Conservation (phyloP, 805 yeast species). For the Metschnikowia reukaufii region DNA sequence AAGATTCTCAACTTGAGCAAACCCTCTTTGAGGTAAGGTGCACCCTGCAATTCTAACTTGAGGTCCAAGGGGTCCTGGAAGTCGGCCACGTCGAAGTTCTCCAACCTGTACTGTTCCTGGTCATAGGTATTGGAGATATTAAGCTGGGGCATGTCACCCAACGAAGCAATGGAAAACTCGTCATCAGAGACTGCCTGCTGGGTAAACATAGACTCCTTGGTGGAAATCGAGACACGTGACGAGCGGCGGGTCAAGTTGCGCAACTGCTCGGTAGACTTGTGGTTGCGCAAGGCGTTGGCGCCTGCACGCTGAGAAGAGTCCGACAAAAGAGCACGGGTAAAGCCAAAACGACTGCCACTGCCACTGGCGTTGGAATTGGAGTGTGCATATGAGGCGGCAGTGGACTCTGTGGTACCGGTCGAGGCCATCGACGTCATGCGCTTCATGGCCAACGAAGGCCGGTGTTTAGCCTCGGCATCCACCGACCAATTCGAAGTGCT, state of each 20-base stretch:
- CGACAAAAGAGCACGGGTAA: conserved; percentile 40
- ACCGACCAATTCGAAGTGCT: conserved; percentile 39
- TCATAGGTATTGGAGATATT: conserved; percentile 16
- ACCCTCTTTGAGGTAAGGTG: conserved; percentile 81
- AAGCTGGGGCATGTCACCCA: conserved; percentile 29
- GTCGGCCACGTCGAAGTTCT: conserved; percentile 39
- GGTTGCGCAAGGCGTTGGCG: conserved; percentile 19
- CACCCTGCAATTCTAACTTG: conserved; percentile 63
- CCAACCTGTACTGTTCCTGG: conserved; percentile 26
- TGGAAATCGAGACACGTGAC: conserved; percentile 35
- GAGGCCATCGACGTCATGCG: conserved; percentile 33
- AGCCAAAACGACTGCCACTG: conserved; percentile 31
- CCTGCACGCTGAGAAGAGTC: conserved; percentile 27
- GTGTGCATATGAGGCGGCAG: not conserved
- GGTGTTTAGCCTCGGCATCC: conserved; percentile 26
- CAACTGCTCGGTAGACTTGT: conserved; percentile 32
- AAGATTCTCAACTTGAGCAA: conserved; percentile 45
- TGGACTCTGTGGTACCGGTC: conserved; percentile 19
- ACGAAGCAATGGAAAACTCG: conserved; percentile 34
- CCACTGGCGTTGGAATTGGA: conserved; percentile 20
- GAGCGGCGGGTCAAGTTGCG: conserved; percentile 30
- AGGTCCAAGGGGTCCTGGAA: conserved; percentile 54
- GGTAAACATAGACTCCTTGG: conserved; percentile 30
- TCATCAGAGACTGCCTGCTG: conserved; percentile 26
- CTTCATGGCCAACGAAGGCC: conserved; percentile 31